Conservation (phyloP, 345 rosid species). For the Murraya koenigii region DNA sequence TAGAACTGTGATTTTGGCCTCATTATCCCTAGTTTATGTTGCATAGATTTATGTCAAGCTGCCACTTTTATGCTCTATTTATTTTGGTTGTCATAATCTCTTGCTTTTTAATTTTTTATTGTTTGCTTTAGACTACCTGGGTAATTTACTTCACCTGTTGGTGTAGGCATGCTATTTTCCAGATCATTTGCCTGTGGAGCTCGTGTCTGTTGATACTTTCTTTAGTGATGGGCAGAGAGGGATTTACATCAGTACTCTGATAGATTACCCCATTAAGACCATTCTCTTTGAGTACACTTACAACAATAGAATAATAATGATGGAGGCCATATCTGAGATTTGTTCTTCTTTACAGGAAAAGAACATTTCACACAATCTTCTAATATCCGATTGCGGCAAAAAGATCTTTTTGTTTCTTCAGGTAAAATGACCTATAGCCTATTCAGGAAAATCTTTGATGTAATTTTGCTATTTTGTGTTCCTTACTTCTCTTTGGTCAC, state of each 20-base stretch:
- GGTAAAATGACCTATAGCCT: conserved; percentile 19
- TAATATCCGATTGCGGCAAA: conserved; percentile 32
- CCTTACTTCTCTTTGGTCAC: neutral
- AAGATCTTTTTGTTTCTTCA: conserved; percentile 35
- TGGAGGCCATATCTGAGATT: conserved; percentile 22
- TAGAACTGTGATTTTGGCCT: neutral
- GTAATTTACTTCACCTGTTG: conserved; percentile 3
- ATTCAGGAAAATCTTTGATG: neutral
- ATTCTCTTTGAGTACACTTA: conserved; percentile 22
- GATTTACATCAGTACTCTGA: conserved; percentile 19
- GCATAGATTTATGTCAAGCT: neutral
- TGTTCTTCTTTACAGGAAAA: conserved; percentile 26
- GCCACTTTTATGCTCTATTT: neutral
- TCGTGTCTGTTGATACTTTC: conserved; percentile 25
- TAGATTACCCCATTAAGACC: conserved; percentile 36
- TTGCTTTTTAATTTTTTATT: neutral
- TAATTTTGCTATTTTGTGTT: too few relatives aligned
- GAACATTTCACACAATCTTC: conserved; percentile 27
- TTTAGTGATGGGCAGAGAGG: conserved; percentile 17
- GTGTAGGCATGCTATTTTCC: conserved; percentile 38
- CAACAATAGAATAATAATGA: conserved; percentile 29
- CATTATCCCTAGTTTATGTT: neutral
- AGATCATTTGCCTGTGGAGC: conserved; percentile 33
- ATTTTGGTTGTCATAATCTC: neutral
- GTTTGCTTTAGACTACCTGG: neutral